Conservation (phyloP, 139 green algal species). For the Volvox africanus region DNA sequence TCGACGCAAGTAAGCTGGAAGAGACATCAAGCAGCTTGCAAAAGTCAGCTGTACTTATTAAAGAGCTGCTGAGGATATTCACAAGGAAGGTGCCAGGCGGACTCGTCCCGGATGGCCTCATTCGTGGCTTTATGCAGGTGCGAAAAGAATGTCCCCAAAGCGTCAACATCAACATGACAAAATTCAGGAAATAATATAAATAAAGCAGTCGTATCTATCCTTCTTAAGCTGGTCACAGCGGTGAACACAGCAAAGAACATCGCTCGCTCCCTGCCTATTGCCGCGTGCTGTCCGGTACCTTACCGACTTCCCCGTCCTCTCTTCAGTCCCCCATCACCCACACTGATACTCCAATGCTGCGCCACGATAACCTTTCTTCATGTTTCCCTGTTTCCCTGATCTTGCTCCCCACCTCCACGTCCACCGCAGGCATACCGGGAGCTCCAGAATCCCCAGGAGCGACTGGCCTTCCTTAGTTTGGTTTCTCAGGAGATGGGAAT, state of each 20-base stretch:
- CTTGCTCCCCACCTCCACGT: background rate
- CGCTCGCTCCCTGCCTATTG: no score
- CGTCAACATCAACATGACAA: background rate
- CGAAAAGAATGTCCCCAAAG: background rate
- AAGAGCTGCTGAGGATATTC: slow-evolving; percentile 42
- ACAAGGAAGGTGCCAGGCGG: background rate
- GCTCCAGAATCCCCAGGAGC: background rate
- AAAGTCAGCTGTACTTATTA: background rate
- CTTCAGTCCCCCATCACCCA: no score
- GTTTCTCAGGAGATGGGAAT: slow-evolving; percentile 3
- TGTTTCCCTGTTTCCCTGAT: background rate
- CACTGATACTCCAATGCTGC: background rate
- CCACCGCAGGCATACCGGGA: background rate
- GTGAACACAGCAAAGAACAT: no score
- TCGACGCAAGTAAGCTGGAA: background rate
- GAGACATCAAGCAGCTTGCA: background rate
- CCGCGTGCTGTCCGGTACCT: no score
- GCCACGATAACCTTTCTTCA: background rate
- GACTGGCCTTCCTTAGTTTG: background rate
- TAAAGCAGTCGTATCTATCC: background rate
- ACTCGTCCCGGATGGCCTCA: background rate
- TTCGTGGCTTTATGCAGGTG: slow-evolving; percentile 29
- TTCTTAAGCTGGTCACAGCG: background rate
- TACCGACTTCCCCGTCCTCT: no score
- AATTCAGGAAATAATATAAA: background rate